Conservation (phyloP, 1,284 basidiomycete genomes). For the Melampsora larici-populina region DNA sequence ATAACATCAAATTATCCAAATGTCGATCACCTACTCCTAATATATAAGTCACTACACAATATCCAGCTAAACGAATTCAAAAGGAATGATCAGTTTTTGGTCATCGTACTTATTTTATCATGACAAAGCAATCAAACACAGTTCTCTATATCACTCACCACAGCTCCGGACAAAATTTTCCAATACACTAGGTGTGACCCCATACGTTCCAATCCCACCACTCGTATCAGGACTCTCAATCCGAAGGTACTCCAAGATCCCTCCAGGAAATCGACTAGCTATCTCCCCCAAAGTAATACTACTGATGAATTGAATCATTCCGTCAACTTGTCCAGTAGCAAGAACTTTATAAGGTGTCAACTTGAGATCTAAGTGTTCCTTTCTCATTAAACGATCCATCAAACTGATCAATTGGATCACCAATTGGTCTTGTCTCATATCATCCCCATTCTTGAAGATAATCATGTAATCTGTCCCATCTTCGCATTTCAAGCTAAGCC, state of each 20-base stretch:
- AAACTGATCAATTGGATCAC: slow-evolving; percentile 95
- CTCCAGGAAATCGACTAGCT: slow-evolving; percentile 80
- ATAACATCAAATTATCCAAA: slow-evolving; percentile 87
- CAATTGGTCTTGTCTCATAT: slow-evolving; percentile 94
- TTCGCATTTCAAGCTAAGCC: slow-evolving; percentile 70
- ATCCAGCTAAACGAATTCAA: slow-evolving; percentile 71
- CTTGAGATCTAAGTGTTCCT: slow-evolving; percentile 92
- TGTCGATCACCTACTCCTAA: slow-evolving; percentile 97
- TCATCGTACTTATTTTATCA: not conserved
- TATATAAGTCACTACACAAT: slow-evolving; percentile 95
- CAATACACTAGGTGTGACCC: slow-evolving; percentile 84
- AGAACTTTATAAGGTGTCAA: slow-evolving; percentile 89
- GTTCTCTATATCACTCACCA: slow-evolving; percentile 61
- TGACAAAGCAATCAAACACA: not conserved
- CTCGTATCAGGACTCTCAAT: slow-evolving; percentile 77
- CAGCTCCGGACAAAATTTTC: slow-evolving; percentile 97
- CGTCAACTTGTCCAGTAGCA: slow-evolving; percentile 85
- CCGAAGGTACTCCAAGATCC: slow-evolving; percentile 80
- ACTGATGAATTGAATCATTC: slow-evolving; percentile 93
- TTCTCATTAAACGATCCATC: slow-evolving; percentile 88
- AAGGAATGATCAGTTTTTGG: slow-evolving; percentile 2
- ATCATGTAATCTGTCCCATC: slow-evolving; percentile 68
- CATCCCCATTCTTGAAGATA: slow-evolving; percentile 99
- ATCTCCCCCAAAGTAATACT: slow-evolving; percentile 93
- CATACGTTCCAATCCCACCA: slow-evolving; percentile 83